A percentile compares a stretch with the other conserved stretches of the same genome.
phyloP scores from a whole-genome alignment of 805 yeast genomes.

The Wickerhamiella siamensis region DNA sequence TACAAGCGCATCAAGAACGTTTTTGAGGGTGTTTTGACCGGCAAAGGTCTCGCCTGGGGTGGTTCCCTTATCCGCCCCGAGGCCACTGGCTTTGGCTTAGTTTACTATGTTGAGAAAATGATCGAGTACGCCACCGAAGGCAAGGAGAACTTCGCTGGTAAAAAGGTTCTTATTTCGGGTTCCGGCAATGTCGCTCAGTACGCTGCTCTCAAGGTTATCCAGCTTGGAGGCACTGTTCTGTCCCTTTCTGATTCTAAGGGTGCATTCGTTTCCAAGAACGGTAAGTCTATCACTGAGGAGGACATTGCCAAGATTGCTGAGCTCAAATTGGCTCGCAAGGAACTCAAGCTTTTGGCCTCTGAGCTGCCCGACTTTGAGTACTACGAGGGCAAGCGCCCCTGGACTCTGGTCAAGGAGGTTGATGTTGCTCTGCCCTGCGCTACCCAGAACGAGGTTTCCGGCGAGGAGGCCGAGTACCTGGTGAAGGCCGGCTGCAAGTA shows the following conservation, averaged over 20 bases:
- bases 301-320: conserved; percentile 74
- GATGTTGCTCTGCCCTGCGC: conserved; percentile 97
- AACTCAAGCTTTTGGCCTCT: conserved; percentile 21
- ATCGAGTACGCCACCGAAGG: conserved; percentile 84
- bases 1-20: conserved; percentile 81
- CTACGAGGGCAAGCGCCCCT: conserved; percentile 90
- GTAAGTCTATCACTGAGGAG: conserved; percentile 68
- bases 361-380: conserved; percentile 41
- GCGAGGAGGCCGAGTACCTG: conserved; percentile 90
- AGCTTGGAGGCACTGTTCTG: conserved; percentile 90
- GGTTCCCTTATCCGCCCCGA: conserved; percentile 98
- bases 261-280: conserved; percentile 46
- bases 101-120: conserved; percentile 96
- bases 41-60: conserved; percentile 97
- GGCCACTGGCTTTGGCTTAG: conserved; percentile 97
- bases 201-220: conserved; percentile 95
- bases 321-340: conserved; percentile 59
- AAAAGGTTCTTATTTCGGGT: conserved; percentile 93
- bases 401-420: conserved; percentile 81
- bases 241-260: conserved; percentile 95
- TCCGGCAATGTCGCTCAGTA: conserved; percentile 98
- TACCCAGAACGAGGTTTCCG: conserved; percentile 95
- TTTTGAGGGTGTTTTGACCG: conserved; percentile 96
- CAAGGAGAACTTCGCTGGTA: conserved; percentile 79
- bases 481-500: conserved; percentile 82